Evolutionary conservation across 768 basidiomycete species (phyloP).

Genomic region (Gautieria morchelliformis): DNA sequence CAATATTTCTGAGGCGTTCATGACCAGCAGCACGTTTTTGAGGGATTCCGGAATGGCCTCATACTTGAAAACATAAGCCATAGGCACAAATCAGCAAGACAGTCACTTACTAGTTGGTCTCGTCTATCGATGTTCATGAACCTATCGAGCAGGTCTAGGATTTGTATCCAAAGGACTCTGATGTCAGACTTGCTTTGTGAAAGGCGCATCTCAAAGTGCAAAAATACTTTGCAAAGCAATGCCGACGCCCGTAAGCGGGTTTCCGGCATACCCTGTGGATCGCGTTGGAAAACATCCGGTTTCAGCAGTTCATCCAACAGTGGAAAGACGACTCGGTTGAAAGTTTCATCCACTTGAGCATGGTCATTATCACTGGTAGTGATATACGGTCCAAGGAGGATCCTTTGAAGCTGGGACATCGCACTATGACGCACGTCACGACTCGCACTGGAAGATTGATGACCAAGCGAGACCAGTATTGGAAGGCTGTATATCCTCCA

Average conservation of each 20-base stretch:
- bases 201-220: conserved; percentile 82
- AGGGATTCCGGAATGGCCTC: conserved; percentile 95
- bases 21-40: conserved; percentile 93
- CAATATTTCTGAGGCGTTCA: conserved; percentile 83
- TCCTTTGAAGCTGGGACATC: conserved; percentile 72
- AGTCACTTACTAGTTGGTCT: conserved; percentile 67
- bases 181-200: conserved; percentile 51
- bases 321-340: conserved; percentile 85
- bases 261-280: conserved; percentile 84
- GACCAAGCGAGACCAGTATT: conserved; percentile 58
- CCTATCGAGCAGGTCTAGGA: conserved; percentile 81
- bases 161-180: conserved; percentile 74
- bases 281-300: conserved; percentile 66
- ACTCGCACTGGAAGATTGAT: conserved; percentile 74
- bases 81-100: conserved; percentile 10
- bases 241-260: conserved; percentile 80
- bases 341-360: conserved; percentile 66
- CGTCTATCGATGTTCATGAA: conserved; percentile 79
- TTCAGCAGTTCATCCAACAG: conserved; percentile 86
- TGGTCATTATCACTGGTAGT: conserved; percentile 45
- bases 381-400: conserved; percentile 70
- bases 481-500: conserved; percentile 77
- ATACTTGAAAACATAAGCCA: conserved; percentile 39
- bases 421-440: conserved; percentile 80
- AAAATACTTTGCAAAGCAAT: conserved; percentile 90